These are phyloP conservation scores for Xerocomus nothofagi DNA, from an alignment of 1,284 basidiomycete genomes.

Conservation along the genomic window DNA sequence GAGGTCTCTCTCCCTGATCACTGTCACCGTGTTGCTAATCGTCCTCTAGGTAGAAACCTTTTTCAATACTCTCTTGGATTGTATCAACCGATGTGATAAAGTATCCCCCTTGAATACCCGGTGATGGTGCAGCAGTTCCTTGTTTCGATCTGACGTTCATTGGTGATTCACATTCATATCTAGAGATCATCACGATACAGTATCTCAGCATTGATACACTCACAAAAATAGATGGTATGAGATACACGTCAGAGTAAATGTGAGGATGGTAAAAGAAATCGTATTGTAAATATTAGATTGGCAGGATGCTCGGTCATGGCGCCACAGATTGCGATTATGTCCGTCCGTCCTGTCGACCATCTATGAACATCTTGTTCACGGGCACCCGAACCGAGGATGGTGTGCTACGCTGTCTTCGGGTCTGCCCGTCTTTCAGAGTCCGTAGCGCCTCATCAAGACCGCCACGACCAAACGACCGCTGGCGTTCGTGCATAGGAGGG, in stretches of 20 bases:
- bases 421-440: constrained; percentile 69
- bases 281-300: not conserved
- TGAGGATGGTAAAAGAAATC: not conserved
- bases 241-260: not conserved
- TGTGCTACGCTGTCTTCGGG: constrained; percentile 48
- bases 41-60: constrained; percentile 55
- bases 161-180: not conserved
- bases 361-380: constrained; percentile 79
- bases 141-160: not conserved
- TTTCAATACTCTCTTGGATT: constrained; percentile 64
- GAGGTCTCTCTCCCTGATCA: constrained; percentile 47
- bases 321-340: not conserved
- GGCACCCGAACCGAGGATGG: constrained; percentile 43
- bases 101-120: constrained; percentile 52
- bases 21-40: not conserved
- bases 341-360: constrained; percentile 42
- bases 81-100: constrained; percentile 56
- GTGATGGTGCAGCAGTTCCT: constrained; percentile 1
- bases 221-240: not conserved
- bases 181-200: not conserved
- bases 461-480: constrained; percentile 64
- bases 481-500: constrained; percentile 32
- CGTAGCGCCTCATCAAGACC: constrained; percentile 81
- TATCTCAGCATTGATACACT: not conserved
- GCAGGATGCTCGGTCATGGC: not conserved